Conservation (phyloP, 257 asterid genomes). For the Ophiorrhiza pumila region DNA sequence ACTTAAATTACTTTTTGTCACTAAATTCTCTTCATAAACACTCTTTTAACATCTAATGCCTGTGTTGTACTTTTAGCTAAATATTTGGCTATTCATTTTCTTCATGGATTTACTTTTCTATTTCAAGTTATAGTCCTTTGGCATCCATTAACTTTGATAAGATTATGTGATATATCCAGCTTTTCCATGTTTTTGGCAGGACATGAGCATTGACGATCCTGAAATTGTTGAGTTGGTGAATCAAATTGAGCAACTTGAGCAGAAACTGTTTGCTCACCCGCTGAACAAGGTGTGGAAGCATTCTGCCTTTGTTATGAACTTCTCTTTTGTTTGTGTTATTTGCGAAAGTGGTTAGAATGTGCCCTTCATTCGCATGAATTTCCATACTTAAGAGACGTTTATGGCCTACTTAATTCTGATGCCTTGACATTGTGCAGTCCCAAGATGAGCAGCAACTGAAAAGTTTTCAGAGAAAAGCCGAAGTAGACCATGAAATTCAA, state of each 20-base stretch:
- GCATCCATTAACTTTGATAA: background rate
- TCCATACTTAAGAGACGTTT: background rate
- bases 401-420: slow-evolving; percentile 7
- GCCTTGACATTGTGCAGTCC: slow-evolving; percentile 42
- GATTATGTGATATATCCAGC: background rate
- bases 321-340: background rate
- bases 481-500: slow-evolving; percentile 94
- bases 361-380: background rate
- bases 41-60: background rate
- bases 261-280: slow-evolving; percentile 71
- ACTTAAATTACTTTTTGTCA: background rate
- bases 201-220: slow-evolving; percentile 82
- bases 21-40: background rate
- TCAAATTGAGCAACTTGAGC: slow-evolving; percentile 82
- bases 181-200: slow-evolving; percentile 41
- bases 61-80: background rate
- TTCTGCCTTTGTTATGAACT: background rate
- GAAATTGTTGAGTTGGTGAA: slow-evolving; percentile 69
- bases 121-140: background rate
- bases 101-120: background rate
- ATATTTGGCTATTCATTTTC: background rate
- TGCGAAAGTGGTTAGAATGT: background rate
- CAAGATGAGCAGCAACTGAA: slow-evolving; percentile 78
- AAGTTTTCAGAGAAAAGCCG: slow-evolving; percentile 90
- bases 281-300: slow-evolving; percentile 60